Base-by-base conservation (phyloP, 2,329 filamentous ascomycete species). In the Ustulina deusta region DNA sequence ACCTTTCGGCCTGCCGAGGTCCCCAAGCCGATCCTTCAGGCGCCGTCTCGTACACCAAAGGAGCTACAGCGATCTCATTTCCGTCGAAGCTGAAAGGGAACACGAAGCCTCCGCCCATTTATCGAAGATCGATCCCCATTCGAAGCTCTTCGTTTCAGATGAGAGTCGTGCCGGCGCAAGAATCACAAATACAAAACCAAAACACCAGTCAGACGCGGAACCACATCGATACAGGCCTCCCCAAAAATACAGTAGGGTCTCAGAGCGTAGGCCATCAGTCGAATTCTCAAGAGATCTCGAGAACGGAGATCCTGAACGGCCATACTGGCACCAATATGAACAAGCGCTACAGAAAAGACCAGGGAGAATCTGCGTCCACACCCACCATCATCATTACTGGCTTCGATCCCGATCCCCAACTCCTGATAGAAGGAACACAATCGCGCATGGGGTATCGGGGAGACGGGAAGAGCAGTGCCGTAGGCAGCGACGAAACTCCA, bases 371-470 rank as follows among this genome's bases (percentile, higher is more conserved):
- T 87, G 86, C 72, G 71, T 87, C 65, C 87, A 89, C 75, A 87
- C 84, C 70, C 87, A 89, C 73, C 86, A 89, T 73, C 87, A 89
- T 76, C 87, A 89, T 79, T 89, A 89, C 80, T 89, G 87, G 87
- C 69, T 84, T 70, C 79, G 80, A 64, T 79, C 82, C 42, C 75
- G 65, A 57, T 68, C 74, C 32, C 65, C 68, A 60, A 69, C 71
- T 25, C 71, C 71, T 44, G 57, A 11, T 25, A 29, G 59, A 63
- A 55, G 63, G 29, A 44, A 52, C 10, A 61, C 67, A 51, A 40
- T 57, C 49, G 34, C 44, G 36, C 29, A 36, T 46, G 64, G 42
- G 51, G 20, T 22, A 34, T 61, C 34, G 27, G 57, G 40, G 29
- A 59, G 56, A 61, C 42, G 57, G 57, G 58, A 29, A 52, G 60